phyloP scores from a whole-genome alignment of 768 basidiomycete genomes.

The Boletales sp. region DNA sequence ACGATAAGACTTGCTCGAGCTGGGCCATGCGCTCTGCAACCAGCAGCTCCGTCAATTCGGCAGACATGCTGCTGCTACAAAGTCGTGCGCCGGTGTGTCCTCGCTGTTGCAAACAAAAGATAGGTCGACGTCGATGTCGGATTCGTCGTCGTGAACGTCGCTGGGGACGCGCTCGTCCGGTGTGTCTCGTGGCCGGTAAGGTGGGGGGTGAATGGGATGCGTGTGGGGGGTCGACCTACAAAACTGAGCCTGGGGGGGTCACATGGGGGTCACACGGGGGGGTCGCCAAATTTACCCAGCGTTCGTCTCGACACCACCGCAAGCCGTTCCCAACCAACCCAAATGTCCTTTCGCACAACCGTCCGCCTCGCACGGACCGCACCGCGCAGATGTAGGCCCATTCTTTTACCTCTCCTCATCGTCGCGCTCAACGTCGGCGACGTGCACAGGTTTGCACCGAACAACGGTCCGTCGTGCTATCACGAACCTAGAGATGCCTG shows the following conservation, averaged over 20 bases:
- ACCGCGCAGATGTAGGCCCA: slow-evolving; percentile 23
- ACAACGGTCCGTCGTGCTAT: slow-evolving; percentile 53
- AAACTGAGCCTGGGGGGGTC: slow-evolving; percentile 7
- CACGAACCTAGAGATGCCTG: slow-evolving; percentile 85
- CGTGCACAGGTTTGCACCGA: slow-evolving; percentile 42
- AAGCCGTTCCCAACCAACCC: not conserved
- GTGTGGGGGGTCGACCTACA: slow-evolving; percentile 8
- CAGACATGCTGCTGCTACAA: slow-evolving; percentile 18
- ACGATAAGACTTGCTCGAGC: slow-evolving; percentile 26
- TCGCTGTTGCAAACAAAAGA: too few relatives aligned
- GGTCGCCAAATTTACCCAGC: too few relatives aligned
- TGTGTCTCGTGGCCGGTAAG: not conserved
- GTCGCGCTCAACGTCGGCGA: slow-evolving; percentile 4
- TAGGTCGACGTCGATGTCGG: not conserved
- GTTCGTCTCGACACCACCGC: not conserved
- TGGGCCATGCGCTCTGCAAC: slow-evolving; percentile 34
- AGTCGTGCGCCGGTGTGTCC: slow-evolving; percentile 1
- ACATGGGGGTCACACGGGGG: not conserved
- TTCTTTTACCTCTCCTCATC: not conserved
- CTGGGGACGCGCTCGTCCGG: slow-evolving; percentile 8
- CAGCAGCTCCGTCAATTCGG: slow-evolving; percentile 31
- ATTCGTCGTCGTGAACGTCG: not conserved
- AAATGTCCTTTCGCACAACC: too few relatives aligned
- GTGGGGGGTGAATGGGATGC: not conserved
- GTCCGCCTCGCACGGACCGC: not conserved